These are phyloP conservation scores for Marchantia polymorpha DNA, from an alignment of 225 moss, liverwort and hornwort genomes.

Conservation along the genomic window DNA sequence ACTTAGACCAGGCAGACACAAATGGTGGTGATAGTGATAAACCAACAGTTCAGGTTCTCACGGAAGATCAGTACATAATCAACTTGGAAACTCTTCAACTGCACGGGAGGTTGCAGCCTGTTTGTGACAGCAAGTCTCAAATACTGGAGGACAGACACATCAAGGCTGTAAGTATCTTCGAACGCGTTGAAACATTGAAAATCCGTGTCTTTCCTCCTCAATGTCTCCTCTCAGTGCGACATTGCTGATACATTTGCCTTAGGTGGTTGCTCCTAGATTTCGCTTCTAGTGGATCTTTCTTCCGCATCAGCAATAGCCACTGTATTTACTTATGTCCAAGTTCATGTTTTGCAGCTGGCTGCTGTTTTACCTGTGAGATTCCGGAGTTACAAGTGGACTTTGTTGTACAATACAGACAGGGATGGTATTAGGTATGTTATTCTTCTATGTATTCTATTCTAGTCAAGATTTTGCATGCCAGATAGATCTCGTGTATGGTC, in stretches of 20 bases:
- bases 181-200: background rate
- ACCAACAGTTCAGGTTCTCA: slow-evolving; percentile 12
- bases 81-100: slow-evolving; percentile 30
- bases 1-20: background rate
- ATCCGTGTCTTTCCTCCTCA: background rate
- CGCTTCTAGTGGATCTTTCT: background rate
- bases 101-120: slow-evolving; percentile 33
- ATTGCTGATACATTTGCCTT: background rate
- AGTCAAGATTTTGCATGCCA: background rate
- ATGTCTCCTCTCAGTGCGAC: background rate
- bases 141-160: slow-evolving; percentile 37
- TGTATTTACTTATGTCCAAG: background rate
- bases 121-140: slow-evolving; percentile 37
- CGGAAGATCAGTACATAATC: slow-evolving; percentile 29
- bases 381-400: slow-evolving; percentile 46
- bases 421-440: slow-evolving; percentile 41
- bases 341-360: slow-evolving; percentile 29
- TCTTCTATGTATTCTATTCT: background rate
- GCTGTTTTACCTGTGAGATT: slow-evolving; percentile 43
- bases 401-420: slow-evolving; percentile 41
- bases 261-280: background rate
- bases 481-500: no score
- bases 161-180: slow-evolving; percentile 33
- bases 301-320: background rate
- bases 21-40: slow-evolving; percentile 12